Percentiles rank a stretch among this genome's conserved stretches.
phyloP scores from a whole-genome alignment of 2,329 filamentous ascomycete species.

The Dactylellina leptospora region DNA sequence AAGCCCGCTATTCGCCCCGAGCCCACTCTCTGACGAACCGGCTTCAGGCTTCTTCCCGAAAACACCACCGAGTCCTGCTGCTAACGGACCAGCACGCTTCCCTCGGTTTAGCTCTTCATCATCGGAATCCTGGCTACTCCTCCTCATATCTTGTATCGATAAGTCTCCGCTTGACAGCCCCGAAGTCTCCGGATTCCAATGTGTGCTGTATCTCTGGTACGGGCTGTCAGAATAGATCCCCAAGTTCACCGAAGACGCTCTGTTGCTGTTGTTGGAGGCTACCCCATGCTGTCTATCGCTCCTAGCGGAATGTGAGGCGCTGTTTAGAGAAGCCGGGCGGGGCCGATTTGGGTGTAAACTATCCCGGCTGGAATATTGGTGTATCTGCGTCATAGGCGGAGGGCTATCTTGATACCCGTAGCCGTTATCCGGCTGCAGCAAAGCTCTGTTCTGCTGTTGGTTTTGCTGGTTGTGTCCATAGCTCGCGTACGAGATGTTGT shows the following conservation, averaged over 20 bases:
- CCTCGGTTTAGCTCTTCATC: conserved; percentile 41
- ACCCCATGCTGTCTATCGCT: conserved; percentile 31
- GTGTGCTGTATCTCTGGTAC: conserved; percentile 56
- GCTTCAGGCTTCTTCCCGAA: conserved; percentile 46
- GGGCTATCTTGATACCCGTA: conserved; percentile 27
- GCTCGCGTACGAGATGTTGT: conserved; percentile 13
- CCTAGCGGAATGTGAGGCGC: conserved; percentile 14
- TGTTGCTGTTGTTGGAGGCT: conserved; percentile 35
- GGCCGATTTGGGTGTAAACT: conserved; percentile 28
- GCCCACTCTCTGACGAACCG: conserved; percentile 34
- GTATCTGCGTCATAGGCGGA: conserved; percentile 37
- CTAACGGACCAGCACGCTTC: conserved; percentile 30
- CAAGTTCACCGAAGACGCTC: conserved; percentile 49
- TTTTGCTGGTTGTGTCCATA: conserved; percentile 23
- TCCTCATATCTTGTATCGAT: conserved; percentile 49
- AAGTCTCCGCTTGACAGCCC: conserved; percentile 41
- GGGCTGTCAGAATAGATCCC: conserved; percentile 56
- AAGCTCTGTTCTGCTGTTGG: conserved; percentile 16
- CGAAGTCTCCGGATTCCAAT: conserved; percentile 56
- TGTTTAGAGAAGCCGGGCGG: conserved; percentile 12
- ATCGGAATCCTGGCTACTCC: conserved; percentile 50
- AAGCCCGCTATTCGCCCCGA: conserved; percentile 39
- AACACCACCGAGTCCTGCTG: conserved; percentile 37
- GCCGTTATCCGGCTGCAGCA: conserved; percentile 16
- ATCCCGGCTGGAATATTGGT: conserved; percentile 36